phyloP scores from a whole-genome alignment of 1,139 yeast species.

The Protomyces arabidopsidicola region DNA sequence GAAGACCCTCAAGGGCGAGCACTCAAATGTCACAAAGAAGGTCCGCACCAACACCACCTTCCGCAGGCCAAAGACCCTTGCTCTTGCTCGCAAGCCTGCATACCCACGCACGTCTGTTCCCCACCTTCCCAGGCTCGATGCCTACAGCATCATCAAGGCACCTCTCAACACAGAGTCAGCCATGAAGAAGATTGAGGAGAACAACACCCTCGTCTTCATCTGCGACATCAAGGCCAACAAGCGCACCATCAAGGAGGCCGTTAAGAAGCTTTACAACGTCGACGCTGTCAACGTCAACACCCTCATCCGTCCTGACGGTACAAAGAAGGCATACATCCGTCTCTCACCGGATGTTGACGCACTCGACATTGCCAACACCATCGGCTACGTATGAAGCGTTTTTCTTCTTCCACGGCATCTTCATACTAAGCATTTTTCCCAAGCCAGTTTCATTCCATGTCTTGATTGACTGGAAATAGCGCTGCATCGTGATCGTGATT shows the following conservation, averaged over 20 bases:
- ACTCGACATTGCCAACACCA: slow-evolving; percentile 97
- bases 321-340: slow-evolving; percentile 99
- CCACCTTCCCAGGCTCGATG: slow-evolving; percentile 95
- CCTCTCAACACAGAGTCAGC: slow-evolving; percentile 99
- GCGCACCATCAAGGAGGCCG: slow-evolving; percentile 96
- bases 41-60: slow-evolving; percentile 93
- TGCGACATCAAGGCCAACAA: slow-evolving; percentile 96
- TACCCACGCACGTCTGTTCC: slow-evolving; percentile 95
- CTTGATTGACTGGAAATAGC: neutral
- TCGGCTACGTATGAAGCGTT: slow-evolving; percentile 30
- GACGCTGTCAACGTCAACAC: slow-evolving; percentile 61
- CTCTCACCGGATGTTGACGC: slow-evolving; percentile 99
- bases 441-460: neutral
- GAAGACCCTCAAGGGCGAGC: slow-evolving; percentile 97
- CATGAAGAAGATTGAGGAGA: slow-evolving; percentile 98
- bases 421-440: neutral
- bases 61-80: slow-evolving; percentile 96
- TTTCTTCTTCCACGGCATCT: neutral
- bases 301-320: slow-evolving; percentile 69
- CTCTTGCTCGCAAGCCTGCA: slow-evolving; percentile 89
- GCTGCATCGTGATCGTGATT: slow-evolving; percentile 1
- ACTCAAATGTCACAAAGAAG: slow-evolving; percentile 84
- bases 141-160: slow-evolving; percentile 88
- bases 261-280: slow-evolving; percentile 96
- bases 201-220: slow-evolving; percentile 98